Evolutionary conservation across 768 basidiomycete species (phyloP).

Genomic region (Leccinum imitatum): DNA sequence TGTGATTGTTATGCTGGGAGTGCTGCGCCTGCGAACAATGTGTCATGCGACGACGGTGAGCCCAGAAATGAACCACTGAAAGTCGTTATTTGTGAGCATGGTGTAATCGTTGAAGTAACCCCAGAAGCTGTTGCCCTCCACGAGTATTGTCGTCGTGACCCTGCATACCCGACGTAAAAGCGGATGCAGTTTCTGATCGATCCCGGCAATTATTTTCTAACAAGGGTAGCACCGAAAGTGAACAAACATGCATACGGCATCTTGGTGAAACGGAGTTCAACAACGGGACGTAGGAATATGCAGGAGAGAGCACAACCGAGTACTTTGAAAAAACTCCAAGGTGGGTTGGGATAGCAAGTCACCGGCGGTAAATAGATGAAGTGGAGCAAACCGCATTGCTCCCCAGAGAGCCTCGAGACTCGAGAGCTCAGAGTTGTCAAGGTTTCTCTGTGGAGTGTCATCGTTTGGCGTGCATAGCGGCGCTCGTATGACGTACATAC

Average conservation of each 20-base stretch:
- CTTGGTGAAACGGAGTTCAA: neutral
- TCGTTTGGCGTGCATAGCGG: neutral
- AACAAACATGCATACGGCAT: neutral
- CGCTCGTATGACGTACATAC: too few relatives aligned
- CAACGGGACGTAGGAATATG: neutral
- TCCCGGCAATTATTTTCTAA: slow-evolving; percentile 40
- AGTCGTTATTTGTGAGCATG: slow-evolving; percentile 21
- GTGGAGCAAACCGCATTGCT: neutral
- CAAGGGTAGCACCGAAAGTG: slow-evolving; percentile 33
- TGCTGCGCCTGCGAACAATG: slow-evolving; percentile 24
- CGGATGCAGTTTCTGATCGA: slow-evolving; percentile 8
- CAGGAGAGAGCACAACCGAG: neutral
- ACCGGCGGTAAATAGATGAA: neutral
- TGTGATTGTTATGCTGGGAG: slow-evolving; percentile 19
- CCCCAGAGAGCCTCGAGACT: neutral
- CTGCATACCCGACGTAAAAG: too few relatives aligned
- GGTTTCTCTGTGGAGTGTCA: neutral
- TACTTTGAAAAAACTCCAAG: neutral
- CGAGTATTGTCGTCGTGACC: neutral
- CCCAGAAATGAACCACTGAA: slow-evolving; percentile 8
- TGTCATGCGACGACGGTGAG: neutral
- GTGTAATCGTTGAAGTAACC: slow-evolving; percentile 20
- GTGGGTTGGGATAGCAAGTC: neutral
- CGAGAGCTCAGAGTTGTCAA: neutral
- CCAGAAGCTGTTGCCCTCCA: slow-evolving; percentile 16